Conservation (phyloP, 257 asterid genomes). For the Nicotiana tomentosiformis region DNA sequence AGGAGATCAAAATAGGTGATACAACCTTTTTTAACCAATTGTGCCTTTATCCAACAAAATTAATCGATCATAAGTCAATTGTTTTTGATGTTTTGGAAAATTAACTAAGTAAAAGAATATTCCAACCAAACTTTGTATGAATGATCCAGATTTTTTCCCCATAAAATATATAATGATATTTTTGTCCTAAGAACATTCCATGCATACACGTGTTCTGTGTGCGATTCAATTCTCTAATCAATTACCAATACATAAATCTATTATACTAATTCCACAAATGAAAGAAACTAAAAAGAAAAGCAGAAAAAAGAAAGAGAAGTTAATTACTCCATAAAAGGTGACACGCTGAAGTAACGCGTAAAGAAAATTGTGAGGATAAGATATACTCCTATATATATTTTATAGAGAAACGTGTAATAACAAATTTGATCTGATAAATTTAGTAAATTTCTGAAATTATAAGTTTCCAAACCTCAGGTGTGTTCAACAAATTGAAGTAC, state of each 20-base stretch:
- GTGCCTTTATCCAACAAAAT: background rate
- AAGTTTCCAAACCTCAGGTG: background rate
- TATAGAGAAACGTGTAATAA: background rate
- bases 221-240: background rate
- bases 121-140: too few species aligned
- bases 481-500: background rate
- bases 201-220: background rate
- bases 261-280: background rate
- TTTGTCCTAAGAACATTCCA: background rate
- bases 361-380: background rate
- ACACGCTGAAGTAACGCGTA: slow-evolving; percentile 7
- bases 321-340: background rate
- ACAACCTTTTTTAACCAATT: background rate
- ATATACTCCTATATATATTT: background rate
- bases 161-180: too few species aligned
- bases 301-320: background rate
- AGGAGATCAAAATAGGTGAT: background rate
- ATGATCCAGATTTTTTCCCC: too few species aligned
- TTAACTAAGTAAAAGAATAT: too few species aligned
- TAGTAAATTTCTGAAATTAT: background rate
- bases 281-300: background rate
- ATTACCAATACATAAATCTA: background rate
- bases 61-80: background rate
- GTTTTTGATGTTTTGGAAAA: background rate
- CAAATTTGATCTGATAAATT: background rate